Percentiles rank a stretch among this genome's conserved stretches.
Conservation (phyloP, 2,329 filamentous ascomycete genomes). For the Fusarium camptoceras region DNA sequence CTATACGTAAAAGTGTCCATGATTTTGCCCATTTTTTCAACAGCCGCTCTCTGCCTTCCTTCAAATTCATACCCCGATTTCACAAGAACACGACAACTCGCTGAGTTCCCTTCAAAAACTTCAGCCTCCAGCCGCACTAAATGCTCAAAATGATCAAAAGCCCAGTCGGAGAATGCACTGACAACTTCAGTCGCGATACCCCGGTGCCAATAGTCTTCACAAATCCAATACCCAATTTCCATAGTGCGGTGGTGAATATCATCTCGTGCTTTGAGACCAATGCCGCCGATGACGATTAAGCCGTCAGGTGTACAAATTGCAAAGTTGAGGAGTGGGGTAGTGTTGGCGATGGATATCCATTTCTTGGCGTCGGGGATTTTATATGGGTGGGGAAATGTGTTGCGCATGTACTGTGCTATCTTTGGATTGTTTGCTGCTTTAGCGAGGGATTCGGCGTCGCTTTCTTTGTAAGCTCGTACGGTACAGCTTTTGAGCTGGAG, state of each 20-base stretch:
- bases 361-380: neutral
- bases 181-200: neutral
- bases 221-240: slow-evolving; percentile 8
- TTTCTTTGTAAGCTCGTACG: neutral
- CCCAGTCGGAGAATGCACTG: neutral
- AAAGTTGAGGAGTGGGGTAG: neutral
- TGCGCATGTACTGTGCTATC: neutral
- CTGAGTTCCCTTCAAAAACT: neutral
- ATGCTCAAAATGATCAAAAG: neutral
- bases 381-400: neutral
- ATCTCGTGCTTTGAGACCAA: neutral
- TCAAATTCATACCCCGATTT: neutral
- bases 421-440: slow-evolving; percentile 5
- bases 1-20: neutral
- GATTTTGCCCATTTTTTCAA: neutral
- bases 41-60: neutral
- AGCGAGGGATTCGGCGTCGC: neutral
- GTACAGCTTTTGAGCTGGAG: neutral
- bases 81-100: neutral
- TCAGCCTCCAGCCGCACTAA: slow-evolving; percentile 2
- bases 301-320: neutral
- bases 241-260: slow-evolving; percentile 8
- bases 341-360: neutral
- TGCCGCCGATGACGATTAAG: neutral
- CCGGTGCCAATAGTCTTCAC: neutral